These are phyloP conservation scores for Amborella trichopoda DNA, from an alignment of 164 flowering plant species.

Conservation along the genomic window DNA sequence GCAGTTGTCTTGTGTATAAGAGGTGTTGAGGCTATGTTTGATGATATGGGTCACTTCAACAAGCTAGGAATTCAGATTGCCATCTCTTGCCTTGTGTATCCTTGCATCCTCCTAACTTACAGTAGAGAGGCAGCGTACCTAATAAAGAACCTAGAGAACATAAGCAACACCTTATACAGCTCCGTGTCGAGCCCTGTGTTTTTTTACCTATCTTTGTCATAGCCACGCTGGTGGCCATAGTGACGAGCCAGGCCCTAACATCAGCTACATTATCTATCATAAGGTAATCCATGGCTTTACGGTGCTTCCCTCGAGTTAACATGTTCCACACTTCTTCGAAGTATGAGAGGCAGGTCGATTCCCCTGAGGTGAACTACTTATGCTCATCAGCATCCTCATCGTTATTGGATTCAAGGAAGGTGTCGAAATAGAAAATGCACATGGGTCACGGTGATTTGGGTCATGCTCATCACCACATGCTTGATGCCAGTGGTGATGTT, in stretches of 20 bases:
- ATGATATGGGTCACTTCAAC: too few species aligned
- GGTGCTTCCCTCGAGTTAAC: slow-evolving; percentile 23
- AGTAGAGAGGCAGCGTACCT: slow-evolving; percentile 17
- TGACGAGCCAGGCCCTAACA: slow-evolving; percentile 18
- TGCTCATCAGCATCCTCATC: slow-evolving; percentile 11
- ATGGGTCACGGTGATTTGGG: slow-evolving; percentile 13
- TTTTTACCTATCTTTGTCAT: slow-evolving; percentile 20
- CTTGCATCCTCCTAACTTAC: slow-evolving; percentile 10
- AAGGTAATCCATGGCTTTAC: slow-evolving; percentile 14
- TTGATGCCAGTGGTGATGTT: slow-evolving; percentile 14
- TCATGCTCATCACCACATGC: slow-evolving; percentile 18
- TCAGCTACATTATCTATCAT: slow-evolving; percentile 19
- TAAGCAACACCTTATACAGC: slow-evolving; percentile 12
- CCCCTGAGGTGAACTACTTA: slow-evolving; percentile 15
- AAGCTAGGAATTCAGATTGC: too few species aligned
- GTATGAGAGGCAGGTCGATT: slow-evolving; percentile 13
- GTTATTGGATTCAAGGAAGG: slow-evolving; percentile 16
- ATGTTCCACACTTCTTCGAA: slow-evolving; percentile 14
- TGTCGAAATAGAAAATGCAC: slow-evolving; percentile 13
- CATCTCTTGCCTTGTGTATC: slow-evolving; percentile 9
- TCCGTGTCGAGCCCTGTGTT: slow-evolving; percentile 6
- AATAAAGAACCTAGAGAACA: slow-evolving; percentile 12
- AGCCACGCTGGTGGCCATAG: slow-evolving; percentile 16
- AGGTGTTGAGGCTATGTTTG: too few species aligned
- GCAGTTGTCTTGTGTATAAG: too few species aligned